These are phyloP conservation scores for Russula sp. DNA, from an alignment of 768 basidiomycete genomes.

Conservation along the genomic window DNA sequence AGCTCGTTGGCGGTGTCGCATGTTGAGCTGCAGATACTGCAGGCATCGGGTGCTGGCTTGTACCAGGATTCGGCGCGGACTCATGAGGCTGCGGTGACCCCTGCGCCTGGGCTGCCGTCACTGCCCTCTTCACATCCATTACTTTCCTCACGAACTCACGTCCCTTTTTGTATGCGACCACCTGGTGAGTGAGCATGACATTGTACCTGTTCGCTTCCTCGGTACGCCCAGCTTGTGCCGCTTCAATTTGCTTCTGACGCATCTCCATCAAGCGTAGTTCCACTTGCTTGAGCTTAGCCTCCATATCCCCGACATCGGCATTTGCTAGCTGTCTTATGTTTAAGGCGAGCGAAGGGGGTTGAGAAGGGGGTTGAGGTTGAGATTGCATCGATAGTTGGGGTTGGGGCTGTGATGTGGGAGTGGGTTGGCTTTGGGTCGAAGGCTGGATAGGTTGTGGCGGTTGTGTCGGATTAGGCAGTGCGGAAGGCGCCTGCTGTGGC, in stretches of 20 bases:
- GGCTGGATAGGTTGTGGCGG: constrained; percentile 1
- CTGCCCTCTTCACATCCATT: not conserved
- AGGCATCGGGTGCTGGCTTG: constrained; percentile 4
- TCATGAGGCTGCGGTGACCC: constrained; percentile 10
- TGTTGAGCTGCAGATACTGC: constrained; percentile 5
- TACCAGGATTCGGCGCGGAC: not conserved
- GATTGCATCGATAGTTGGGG: not conserved
- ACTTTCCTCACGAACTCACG: not conserved
- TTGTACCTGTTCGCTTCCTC: not conserved
- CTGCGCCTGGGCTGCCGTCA: constrained; percentile 8
- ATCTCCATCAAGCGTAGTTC: constrained; percentile 3
- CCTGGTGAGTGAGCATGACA: not conserved
- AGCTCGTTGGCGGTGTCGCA: not conserved
- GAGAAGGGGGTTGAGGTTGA: not conserved
- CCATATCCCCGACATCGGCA: not conserved
- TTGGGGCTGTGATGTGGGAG: not conserved
- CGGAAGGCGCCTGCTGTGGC: not conserved
- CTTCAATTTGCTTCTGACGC: not conserved
- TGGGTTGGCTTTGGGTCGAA: not conserved
- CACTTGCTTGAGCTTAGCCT: constrained; percentile 10
- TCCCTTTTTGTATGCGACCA: not conserved
- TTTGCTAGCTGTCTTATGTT: constrained; percentile 4
- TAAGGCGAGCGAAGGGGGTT: not conserved
- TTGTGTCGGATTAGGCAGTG: constrained; percentile 1
- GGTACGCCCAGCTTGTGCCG: constrained; percentile 2